Percentiles rank a stretch among this genome's conserved stretches.
Evolutionary conservation across 2,329 filamentous ascomycete species (phyloP).

Genomic region (Chlorencoelia australis): DNA sequence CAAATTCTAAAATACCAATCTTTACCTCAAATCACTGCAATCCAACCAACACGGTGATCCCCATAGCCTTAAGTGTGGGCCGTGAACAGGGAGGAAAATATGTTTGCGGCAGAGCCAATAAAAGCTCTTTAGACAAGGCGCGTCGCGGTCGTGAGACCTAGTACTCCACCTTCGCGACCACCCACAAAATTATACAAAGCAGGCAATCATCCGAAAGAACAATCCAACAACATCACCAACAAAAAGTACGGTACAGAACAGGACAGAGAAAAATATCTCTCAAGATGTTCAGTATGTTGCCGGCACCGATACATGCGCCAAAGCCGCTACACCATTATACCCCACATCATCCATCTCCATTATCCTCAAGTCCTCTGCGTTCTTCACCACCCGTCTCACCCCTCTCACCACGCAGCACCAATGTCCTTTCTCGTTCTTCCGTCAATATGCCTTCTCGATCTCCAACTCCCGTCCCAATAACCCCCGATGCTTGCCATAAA

Average conservation of each 20-base stretch:
- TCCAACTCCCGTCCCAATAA: not conserved
- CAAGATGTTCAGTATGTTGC: constrained; percentile 5
- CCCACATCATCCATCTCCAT: constrained; percentile 7
- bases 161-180: too few relatives aligned
- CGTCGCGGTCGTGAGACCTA: too few relatives aligned
- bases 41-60: not conserved
- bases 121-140: too few relatives aligned
- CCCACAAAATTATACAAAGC: too few relatives aligned
- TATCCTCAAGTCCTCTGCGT: constrained; percentile 5
- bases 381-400: constrained; percentile 6
- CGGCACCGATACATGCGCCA: constrained; percentile 1
- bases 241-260: too few relatives aligned
- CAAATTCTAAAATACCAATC: too few relatives aligned
- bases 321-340: constrained; percentile 6
- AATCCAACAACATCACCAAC: too few relatives aligned
- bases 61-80: too few relatives aligned
- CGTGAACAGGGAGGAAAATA: too few relatives aligned
- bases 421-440: not conserved
- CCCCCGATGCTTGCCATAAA: not conserved
- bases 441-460: constrained; percentile 1
- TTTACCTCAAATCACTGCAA: not conserved
- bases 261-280: too few relatives aligned
- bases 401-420: constrained; percentile 1
- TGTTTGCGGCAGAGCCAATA: too few relatives aligned
- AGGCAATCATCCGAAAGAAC: too few relatives aligned